These are phyloP conservation scores for Globisporangium rhizosaccharum DNA, from an alignment of 352 stramenopile genomes.

Conservation along the genomic window DNA sequence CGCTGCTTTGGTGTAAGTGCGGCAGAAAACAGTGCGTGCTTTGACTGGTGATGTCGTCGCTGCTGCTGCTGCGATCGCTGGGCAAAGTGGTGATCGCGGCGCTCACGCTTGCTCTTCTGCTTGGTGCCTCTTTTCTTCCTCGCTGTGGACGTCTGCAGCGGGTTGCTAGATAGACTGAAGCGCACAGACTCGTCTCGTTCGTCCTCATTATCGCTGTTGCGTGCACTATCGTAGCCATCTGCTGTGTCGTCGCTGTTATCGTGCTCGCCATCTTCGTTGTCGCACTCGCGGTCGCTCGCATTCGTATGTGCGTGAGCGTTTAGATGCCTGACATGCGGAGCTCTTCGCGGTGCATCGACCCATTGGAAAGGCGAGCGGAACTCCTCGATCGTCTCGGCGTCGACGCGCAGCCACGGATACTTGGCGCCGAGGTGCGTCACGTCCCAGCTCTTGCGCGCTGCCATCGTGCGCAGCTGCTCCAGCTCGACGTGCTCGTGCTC, in stretches of 20 bases:
- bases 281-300: neutral
- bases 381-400: constrained; percentile 52
- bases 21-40: neutral
- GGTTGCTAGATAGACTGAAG: constrained; percentile 10
- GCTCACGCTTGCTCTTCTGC: neutral
- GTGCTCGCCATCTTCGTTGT: neutral
- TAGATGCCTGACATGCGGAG: neutral
- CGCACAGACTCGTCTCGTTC: constrained; percentile 7
- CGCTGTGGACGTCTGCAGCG: neutral
- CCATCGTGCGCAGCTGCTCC: neutral
- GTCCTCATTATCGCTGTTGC: neutral
- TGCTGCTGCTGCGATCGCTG: neutral
- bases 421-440: constrained; percentile 50
- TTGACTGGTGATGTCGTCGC: neutral
- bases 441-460: constrained; percentile 30
- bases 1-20: neutral
- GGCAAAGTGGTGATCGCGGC: neutral
- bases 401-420: constrained; percentile 75
- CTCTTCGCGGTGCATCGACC: constrained; percentile 10
- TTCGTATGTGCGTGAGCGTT: neutral
- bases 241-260: neutral
- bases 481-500: too few relatives aligned
- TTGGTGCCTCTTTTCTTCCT: neutral
- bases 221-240: neutral
- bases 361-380: constrained; percentile 62